These are phyloP conservation scores for Boletellus emodensis DNA, from an alignment of 768 basidiomycete species.

Conservation along the genomic window DNA sequence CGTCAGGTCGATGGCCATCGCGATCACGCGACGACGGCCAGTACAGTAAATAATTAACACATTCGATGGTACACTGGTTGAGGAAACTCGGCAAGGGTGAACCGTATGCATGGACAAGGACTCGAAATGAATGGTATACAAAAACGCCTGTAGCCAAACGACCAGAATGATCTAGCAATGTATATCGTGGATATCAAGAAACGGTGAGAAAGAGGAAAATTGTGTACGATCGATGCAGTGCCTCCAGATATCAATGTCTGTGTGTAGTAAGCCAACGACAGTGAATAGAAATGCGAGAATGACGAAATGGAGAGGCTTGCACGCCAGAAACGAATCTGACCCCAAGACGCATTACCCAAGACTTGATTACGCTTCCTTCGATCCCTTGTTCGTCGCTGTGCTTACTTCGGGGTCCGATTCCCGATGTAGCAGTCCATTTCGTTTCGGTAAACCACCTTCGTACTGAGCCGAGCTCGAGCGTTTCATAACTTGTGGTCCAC, in stretches of 20 bases:
- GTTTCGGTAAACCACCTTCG: slow-evolving; percentile 24
- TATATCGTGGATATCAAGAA: slow-evolving; percentile 23
- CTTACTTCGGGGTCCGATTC: slow-evolving; percentile 30
- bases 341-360: slow-evolving; percentile 11
- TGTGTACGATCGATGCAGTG: slow-evolving; percentile 2
- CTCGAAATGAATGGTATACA: slow-evolving; percentile 19
- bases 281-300: slow-evolving; percentile 2
- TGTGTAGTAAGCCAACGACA: slow-evolving; percentile 9
- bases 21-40: neutral
- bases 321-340: slow-evolving; percentile 4
- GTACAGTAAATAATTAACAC: slow-evolving; percentile 18
- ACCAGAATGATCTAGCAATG: slow-evolving; percentile 24
- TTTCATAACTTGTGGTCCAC: slow-evolving; percentile 23
- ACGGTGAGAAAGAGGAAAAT: neutral
- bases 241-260: slow-evolving; percentile 11
- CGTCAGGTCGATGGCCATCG: slow-evolving; percentile 26
- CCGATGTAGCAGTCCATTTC: slow-evolving; percentile 28
- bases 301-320: slow-evolving; percentile 1
- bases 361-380: slow-evolving; percentile 19
- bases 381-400: slow-evolving; percentile 20
- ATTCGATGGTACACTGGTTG: slow-evolving; percentile 13
- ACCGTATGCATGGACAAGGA: neutral
- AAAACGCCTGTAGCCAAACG: slow-evolving; percentile 6
- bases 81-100: too few relatives aligned
- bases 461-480: slow-evolving; percentile 27